Evolutionary conservation across 805 yeast genomes (phyloP), one percentile per base, ranked within the genome.

Genomic region (Candida pini): DNA sequence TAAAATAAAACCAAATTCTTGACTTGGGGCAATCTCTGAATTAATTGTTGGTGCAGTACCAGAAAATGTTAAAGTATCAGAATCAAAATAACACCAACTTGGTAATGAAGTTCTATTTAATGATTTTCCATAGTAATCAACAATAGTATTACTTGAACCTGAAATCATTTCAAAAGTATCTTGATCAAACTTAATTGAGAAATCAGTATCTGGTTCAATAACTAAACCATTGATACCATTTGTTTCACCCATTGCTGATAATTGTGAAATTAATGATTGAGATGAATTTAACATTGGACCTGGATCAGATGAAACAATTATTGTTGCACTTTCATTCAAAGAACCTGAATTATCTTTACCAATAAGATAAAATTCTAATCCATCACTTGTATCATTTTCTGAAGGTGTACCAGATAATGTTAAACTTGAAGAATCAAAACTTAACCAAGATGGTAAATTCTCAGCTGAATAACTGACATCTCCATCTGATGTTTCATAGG

Each of bases 31-130:
- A 47, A 87, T 81, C 13, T 73, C 69, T 2, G 96, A 84, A 46
- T 85, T 81, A 21, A 85, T 85, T 6, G 81, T 67, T 9, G 98
- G 98, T 1, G 96, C 90, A 1, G 81, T 79, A 21, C 98, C 98
- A 28, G 76, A 68, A 58, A 88, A 90, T 15, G 83, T 71, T 44
- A 86, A 63, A 25, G 68, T 65, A 35, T 64, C 63, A 5, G 71
- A 49, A 51, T 87, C 79, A 53, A 90, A 92, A 35, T 62, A 59
- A 33, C 87, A 64, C 97, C 98, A 92, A 52, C 76, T 81, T 25
- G 98, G 98, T 36, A 92, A 67, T 3, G 98, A 90, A 1, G 95
- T 73, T 53, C 89, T 75, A 56, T 85, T 87, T 10, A 68, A 61
- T n/a, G 89, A 76, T 43, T 82, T 72, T 15, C 96, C 96, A 52